Evolutionary conservation across 1,284 basidiomycete species (phyloP), one percentile per base, ranked within the genome.

Genomic region (Chalciporus sp.): DNA sequence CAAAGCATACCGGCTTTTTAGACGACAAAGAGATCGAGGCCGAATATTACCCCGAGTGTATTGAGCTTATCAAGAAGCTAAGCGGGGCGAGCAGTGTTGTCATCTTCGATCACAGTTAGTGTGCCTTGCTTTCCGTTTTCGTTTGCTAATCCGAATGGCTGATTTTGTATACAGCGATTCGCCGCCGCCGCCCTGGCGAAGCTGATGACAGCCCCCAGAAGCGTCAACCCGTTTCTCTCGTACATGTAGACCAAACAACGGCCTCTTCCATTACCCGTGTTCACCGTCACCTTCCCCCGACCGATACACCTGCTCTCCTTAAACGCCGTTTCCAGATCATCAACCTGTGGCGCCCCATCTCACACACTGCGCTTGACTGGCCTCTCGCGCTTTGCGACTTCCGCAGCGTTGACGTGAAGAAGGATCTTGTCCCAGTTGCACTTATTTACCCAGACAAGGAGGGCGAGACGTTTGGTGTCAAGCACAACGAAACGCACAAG

Each of bases 331-430:
- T 77, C 35, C 79, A 79, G 56, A 75, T 83, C 49, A 55, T 83
- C 67, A 83, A 83, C 63, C 66, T 83, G 54, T 84, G 82, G 82
- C 72, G 80, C 17, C 81, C 81, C 1, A 75, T 84, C 56, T 67
- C 71, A 29, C 69, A 77, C 45, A 63, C 76, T 2, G 81, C 76
- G 12, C 65, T 72, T 19, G 78, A 83, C 58, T 69, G 67, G 57
- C 82, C 82, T 0, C 74, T 83, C 42, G 77, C 77, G 0, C 65
- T 82, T 1, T 76, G 75, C 12, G 82, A 83, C 61, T 79, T 70
- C 54, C 72, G 77, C n/a, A 74, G 72, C 20, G 67, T 84, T n/a
- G 62, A 74, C 55, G 48, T 48, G 7, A 61, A 66, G 28, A 62
- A 68, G 23, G 75, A 77, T 54, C 64, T 81, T 47, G 27, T 75